phyloP scores from a whole-genome alignment of 2,329 filamentous ascomycete species.

The Ustulina deusta region DNA sequence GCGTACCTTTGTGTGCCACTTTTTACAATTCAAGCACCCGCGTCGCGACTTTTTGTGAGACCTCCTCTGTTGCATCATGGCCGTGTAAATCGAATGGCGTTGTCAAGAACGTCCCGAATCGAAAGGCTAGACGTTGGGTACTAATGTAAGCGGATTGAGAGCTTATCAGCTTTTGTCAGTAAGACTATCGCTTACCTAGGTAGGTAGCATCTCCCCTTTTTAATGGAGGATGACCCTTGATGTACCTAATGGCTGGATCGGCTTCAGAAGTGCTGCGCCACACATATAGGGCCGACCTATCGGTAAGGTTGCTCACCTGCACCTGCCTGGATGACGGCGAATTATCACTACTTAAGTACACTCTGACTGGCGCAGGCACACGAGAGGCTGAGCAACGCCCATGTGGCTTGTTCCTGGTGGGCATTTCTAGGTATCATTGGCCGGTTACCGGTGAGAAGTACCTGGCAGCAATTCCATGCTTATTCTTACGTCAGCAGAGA shows the following conservation, averaged over 20 bases:
- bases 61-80: constrained; percentile 48
- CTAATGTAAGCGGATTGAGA: constrained; percentile 19
- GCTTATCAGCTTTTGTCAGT: constrained; percentile 27
- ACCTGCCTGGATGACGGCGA: constrained; percentile 11
- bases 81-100: constrained; percentile 5
- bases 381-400: constrained; percentile 27
- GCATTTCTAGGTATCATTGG: constrained; percentile 13
- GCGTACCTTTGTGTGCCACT: constrained; percentile 52
- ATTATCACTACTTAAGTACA: neutral
- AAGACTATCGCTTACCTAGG: constrained; percentile 2
- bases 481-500: constrained; percentile 30
- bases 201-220: constrained; percentile 25
- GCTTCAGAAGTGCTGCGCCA: constrained; percentile 24
- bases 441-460: neutral
- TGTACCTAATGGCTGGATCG: constrained; percentile 23
- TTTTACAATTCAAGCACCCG: constrained; percentile 52
- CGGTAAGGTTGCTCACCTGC: constrained; percentile 8
- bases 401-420: constrained; percentile 21
- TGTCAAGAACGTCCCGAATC: constrained; percentile 11
- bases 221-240: constrained; percentile 17
- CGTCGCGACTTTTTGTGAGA: constrained; percentile 53
- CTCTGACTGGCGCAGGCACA: neutral
- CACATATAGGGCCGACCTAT: constrained; percentile 9
- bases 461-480: neutral
- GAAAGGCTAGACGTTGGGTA: neutral